Conservation (phyloP, 2,329 filamentous ascomycete genomes). For the Phaeosphaeria sp. region DNA sequence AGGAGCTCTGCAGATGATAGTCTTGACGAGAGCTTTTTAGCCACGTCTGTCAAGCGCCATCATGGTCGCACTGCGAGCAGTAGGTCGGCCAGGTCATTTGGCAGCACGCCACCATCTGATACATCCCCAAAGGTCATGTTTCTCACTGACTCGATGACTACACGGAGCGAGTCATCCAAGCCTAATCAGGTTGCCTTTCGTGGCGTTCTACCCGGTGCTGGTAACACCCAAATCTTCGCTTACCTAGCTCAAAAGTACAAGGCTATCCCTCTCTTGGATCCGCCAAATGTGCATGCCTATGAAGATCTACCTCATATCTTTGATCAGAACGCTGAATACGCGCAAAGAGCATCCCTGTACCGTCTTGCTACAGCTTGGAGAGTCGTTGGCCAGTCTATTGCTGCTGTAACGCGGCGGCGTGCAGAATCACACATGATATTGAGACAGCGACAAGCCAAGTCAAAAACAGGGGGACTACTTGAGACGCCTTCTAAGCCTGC, state of each 20-base stretch:
- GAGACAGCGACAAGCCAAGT: conserved; percentile 30
- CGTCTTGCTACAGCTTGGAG: conserved; percentile 66
- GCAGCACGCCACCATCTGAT: conserved; percentile 60
- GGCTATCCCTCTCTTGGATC: conserved; percentile 45
- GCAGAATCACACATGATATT: conserved; percentile 40
- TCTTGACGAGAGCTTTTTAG: conserved; percentile 62
- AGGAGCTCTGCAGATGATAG: conserved; percentile 64
- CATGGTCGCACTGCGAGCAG: conserved; percentile 55
- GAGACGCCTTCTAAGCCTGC: conserved; percentile 12
- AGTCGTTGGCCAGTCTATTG: conserved; percentile 59
- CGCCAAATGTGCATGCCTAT: conserved; percentile 47
- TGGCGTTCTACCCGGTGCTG: conserved; percentile 54
- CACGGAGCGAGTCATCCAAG: conserved; percentile 47
- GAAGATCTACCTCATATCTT: conserved; percentile 51
- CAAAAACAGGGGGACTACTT: conserved; percentile 14
- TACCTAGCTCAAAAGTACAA: conserved; percentile 56
- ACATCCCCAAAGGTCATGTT: conserved; percentile 56
- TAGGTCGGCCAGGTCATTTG: conserved; percentile 60
- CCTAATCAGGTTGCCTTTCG: conserved; percentile 58
- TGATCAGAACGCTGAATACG: conserved; percentile 61
- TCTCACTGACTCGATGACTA: conserved; percentile 58
- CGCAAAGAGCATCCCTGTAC: conserved; percentile 57
- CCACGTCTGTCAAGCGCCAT: conserved; percentile 55
- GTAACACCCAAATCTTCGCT: conserved; percentile 46
- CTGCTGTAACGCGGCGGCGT: conserved; percentile 55